Base-by-base conservation (phyloP, 1,284 basidiomycete species). In the Heliocybe sulcata region DNA sequence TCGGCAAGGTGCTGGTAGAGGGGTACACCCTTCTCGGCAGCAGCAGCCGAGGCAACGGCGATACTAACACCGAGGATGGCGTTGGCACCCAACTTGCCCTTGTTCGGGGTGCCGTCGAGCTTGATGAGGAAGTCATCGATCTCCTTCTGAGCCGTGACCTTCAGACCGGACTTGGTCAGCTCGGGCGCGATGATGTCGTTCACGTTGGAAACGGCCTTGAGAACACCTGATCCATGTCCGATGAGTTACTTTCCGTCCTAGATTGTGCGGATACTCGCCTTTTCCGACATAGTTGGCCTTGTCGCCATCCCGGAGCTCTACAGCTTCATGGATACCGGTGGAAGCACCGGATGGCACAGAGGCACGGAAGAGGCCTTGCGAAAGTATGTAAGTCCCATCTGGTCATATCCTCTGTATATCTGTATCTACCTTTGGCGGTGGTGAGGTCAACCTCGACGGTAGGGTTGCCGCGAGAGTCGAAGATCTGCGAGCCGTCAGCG, bases 1-100 rank as follows among this genome's bases (percentile, higher is more conserved):
- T 92, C 87, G 54, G 95, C 96, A 64, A 99, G 85, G 82, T 98
- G 94, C 72, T 92, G 85, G 83, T 99, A 99, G 65, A 98, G 88
- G 56, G 97, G 94, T 55, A 98, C 79, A 60, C 87, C 91, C 80
- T 95, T 94, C 77, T 95, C 91, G 55, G 85, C 90, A 52, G 97
- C 97, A 68, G 81, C 97, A 61, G 97, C 97, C 77, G 94, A 89
- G 56, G 92, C 85, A 57, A 91, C 92, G 52, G 96, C 97, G 72
- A 98, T 98, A 60, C 93, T 97, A 66, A 99, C 93, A 76, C 94
- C 97, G 59, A 99, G 92, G 73, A 99, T 98, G 69, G 97, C 97
- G 76, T 99, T 99, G 60, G 97, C 97, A 66, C 97, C 97, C 68
- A 98, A 89, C 76, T 97, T 98, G 74, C 94, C 94, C 85, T 99